Base-by-base conservation (phyloP, 441 rosid species). In the Euphorbia celastroides region DNA sequence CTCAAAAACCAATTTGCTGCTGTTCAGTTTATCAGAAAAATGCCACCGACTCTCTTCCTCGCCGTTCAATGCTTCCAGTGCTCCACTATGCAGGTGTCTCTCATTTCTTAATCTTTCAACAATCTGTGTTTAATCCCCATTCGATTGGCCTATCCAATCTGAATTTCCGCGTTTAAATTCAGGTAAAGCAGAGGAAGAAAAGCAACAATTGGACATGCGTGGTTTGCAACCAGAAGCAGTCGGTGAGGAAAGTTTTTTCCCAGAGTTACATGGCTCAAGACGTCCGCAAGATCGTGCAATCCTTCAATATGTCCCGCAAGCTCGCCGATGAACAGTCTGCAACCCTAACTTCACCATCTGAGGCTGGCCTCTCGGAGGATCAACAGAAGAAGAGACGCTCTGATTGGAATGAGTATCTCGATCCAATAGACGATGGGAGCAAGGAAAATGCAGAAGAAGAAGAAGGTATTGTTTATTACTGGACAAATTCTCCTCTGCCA, bases 171-270 rank as follows among this genome's bases (percentile, higher is more conserved):
- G 25, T 34, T 2, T 13, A n/a, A 27, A 46, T 11, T 52, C 78
- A 90, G 97, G 96, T 86, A 81, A 92, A 85, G 83, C 96, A 92
- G 79, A 78, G 76, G 84, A 86, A 83, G 88, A 92, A 84, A 71
- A 84, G 82, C 72, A 80, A 84, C 79, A 88, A 75, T 78, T 92
- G 96, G 98, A 74, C 81, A 14, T 92, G 96, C 72, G 92, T 79
- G 56, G 80, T 90, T 2, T 88, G 92, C 77, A 90, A 90, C 74
- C 85, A 92, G 83, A 92, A 84, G 74, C 95, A 92, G 64, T 92
- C 93, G 10, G 78, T 86, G 16, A 44, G 70, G 51, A 86, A 78
- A 69, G 86, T 92, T 27, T 88, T 88, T 62, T 84, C 93, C 5
- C 82, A 79, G 51, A 86, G 92, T 5, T 73, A 64, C 74, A 65